Percentiles rank a stretch among this genome's conserved stretches.
phyloP scores from a whole-genome alignment of 164 flowering plant genomes.

The Annona cherimola region DNA sequence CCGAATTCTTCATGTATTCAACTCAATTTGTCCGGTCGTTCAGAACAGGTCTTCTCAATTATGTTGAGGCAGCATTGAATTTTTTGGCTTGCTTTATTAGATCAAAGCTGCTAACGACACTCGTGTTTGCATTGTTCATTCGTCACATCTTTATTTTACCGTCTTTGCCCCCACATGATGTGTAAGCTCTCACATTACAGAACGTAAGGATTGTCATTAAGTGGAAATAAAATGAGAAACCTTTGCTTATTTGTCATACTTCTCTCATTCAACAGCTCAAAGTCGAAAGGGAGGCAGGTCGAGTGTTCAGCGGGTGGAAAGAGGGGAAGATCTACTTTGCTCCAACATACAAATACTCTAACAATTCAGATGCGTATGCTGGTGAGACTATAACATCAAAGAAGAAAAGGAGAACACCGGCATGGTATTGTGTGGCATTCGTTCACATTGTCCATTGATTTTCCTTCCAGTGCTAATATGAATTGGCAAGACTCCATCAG shows the following conservation, averaged over 20 bases:
- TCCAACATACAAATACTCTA: slow-evolving; percentile 79
- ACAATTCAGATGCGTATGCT: slow-evolving; percentile 65
- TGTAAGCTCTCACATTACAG: not conserved
- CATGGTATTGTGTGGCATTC: slow-evolving; percentile 53
- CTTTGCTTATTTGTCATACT: not conserved
- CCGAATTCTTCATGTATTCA: not conserved
- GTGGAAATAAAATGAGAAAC: not conserved
- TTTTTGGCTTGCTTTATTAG: too few species aligned
- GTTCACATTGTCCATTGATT: not conserved
- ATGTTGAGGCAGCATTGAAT: not conserved
- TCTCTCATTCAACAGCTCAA: slow-evolving; percentile 42
- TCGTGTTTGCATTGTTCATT: too few species aligned
- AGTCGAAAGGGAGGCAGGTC: slow-evolving; percentile 71
- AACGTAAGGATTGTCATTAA: not conserved
- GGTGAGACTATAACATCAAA: slow-evolving; percentile 54
- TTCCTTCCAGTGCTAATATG: too few species aligned
- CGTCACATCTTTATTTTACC: too few species aligned
- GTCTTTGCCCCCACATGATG: not conserved
- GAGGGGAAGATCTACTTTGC: slow-evolving; percentile 81
- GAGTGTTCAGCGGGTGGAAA: slow-evolving; percentile 77
- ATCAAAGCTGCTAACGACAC: too few species aligned
- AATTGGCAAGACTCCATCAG: too few species aligned
- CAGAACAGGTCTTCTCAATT: not conserved
- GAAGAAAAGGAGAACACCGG: slow-evolving; percentile 76
- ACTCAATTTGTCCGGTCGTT: not conserved